Evolutionary conservation across 2,329 filamentous ascomycete species (phyloP).

Genomic region (Phyllosticta citrichinensis): DNA sequence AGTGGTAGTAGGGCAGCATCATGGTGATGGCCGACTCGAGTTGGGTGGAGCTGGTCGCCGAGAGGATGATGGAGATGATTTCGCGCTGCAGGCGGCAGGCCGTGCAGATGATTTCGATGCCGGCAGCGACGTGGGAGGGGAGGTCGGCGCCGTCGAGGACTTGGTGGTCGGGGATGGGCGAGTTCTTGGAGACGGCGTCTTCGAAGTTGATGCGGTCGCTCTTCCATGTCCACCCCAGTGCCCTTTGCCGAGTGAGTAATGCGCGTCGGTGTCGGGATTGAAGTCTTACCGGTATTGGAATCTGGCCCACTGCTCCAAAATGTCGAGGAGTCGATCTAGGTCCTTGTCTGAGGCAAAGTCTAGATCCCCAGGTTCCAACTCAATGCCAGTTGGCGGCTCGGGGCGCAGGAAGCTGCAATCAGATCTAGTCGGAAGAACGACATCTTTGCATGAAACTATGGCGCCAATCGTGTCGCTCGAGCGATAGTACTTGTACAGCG

Average conservation of each 20-base stretch:
- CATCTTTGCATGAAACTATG: constrained; percentile 1
- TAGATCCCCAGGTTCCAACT: not conserved
- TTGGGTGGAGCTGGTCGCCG: not conserved
- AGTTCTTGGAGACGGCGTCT: not conserved
- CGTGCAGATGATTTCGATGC: constrained; percentile 8
- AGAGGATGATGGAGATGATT: constrained; percentile 5
- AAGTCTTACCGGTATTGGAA: not conserved
- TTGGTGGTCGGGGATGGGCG: not conserved
- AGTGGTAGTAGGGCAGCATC: constrained; percentile 8
- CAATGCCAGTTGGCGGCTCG: not conserved
- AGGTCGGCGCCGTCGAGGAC: not conserved
- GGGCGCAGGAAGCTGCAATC: not conserved
- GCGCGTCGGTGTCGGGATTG: no score
- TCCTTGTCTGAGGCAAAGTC: not conserved
- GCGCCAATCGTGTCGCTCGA: constrained; percentile 3
- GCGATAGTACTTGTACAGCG: constrained; percentile 4
- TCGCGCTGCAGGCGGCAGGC: constrained; percentile 6
- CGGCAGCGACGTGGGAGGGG: not conserved
- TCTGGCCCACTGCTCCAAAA: constrained; percentile 5
- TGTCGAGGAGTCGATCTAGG: constrained; percentile 1
- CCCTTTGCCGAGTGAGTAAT: not conserved
- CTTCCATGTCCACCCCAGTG: constrained; percentile 1
- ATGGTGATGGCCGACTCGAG: not conserved
- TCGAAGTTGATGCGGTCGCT: not conserved
- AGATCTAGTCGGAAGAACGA: not conserved